These are phyloP conservation scores for Gnaphalium uliginosum DNA, from an alignment of 129 eudicot species.

Conservation along the genomic window DNA sequence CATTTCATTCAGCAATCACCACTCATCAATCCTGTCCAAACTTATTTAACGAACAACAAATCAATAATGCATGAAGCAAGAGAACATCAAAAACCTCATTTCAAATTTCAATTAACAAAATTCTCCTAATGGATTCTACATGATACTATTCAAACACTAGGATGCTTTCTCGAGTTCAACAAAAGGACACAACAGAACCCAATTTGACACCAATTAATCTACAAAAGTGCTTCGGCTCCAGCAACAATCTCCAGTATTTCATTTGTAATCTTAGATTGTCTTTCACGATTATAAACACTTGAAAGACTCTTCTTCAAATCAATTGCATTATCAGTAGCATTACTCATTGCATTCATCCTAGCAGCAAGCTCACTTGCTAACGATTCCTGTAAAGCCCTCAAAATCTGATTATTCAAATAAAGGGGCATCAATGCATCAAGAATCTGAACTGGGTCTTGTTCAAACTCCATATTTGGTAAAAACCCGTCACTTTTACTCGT, in stretches of 20 bases:
- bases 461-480: slow-evolving; percentile 67
- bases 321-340: slow-evolving; percentile 72
- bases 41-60: neutral
- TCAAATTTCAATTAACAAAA: neutral
- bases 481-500: slow-evolving; percentile 30
- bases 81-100: slow-evolving; percentile 20
- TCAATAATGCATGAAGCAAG: neutral
- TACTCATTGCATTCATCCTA: slow-evolving; percentile 90
- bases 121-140: neutral
- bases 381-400: slow-evolving; percentile 91
- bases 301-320: slow-evolving; percentile 62
- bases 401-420: slow-evolving; percentile 77
- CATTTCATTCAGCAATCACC: neutral
- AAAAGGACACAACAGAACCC: neutral
- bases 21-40: neutral
- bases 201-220: slow-evolving; percentile 21
- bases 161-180: slow-evolving; percentile 6
- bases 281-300: slow-evolving; percentile 56
- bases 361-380: slow-evolving; percentile 86
- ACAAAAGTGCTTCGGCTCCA: slow-evolving; percentile 64
- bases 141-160: neutral
- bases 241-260: slow-evolving; percentile 83
- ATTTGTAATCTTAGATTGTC: slow-evolving; percentile 78
- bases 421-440: slow-evolving; percentile 94
- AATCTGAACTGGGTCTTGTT: slow-evolving; percentile 89